Percentiles rank a stretch among this genome's conserved stretches.
Evolutionary conservation across 345 rosid genomes (phyloP).

Genomic region (Bretschneidera sinensis): DNA sequence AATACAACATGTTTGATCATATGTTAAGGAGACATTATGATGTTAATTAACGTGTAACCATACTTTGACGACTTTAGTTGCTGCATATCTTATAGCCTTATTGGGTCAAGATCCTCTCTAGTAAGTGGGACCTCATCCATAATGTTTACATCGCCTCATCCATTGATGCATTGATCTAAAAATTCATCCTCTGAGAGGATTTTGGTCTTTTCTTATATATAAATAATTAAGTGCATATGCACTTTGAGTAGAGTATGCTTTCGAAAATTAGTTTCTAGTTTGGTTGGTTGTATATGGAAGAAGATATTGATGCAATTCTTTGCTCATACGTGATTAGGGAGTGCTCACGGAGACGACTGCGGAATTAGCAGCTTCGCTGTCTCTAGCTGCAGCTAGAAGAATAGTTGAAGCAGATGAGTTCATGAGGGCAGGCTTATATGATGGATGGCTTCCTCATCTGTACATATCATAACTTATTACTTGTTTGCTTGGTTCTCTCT

Average conservation of each 20-base stretch:
- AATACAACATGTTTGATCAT: not conserved
- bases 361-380: conserved; percentile 91
- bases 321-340: conserved; percentile 40
- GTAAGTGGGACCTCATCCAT: too few species aligned
- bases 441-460: conserved; percentile 98
- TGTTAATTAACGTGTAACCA: not conserved
- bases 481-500: too few species aligned
- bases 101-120: too few species aligned
- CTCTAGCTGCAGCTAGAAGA: conserved; percentile 87
- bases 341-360: conserved; percentile 97
- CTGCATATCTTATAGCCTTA: too few species aligned
- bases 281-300: not conserved
- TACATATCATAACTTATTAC: conserved; percentile 7
- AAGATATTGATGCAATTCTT: not conserved
- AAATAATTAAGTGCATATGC: too few species aligned
- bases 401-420: conserved; percentile 95
- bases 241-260: too few species aligned
- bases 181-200: too few species aligned
- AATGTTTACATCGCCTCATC: too few species aligned
- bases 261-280: too few species aligned
- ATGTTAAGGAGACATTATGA: not conserved
- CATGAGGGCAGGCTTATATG: conserved; percentile 94
- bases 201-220: too few species aligned
- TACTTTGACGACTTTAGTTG: not conserved
- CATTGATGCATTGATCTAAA: too few species aligned